Conservation (phyloP, 1,284 basidiomycete species). For the Ustilago shanxiensis region DNA sequence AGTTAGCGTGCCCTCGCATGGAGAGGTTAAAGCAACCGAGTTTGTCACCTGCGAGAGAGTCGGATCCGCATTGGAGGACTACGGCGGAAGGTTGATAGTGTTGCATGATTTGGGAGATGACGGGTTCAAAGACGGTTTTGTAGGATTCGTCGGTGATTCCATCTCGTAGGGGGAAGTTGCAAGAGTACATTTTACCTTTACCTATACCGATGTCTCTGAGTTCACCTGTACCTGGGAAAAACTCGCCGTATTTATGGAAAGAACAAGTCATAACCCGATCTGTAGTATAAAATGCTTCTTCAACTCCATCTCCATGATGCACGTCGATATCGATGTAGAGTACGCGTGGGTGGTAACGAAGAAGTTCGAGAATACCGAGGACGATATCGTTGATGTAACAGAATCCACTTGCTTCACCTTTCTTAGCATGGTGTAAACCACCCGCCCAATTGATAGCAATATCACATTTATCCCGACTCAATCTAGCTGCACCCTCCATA, state of each 20-base stretch:
- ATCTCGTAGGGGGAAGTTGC: conserved; percentile 95
- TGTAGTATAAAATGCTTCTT: conserved; percentile 99
- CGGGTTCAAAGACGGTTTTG: conserved; percentile 94
- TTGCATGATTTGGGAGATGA: conserved; percentile 94
- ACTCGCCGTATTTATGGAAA: conserved; percentile 99
- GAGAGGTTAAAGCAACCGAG: conserved; percentile 96
- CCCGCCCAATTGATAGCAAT: conserved; percentile 99
- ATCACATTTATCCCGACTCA: conserved; percentile 97
- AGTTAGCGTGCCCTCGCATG: conserved; percentile 97
- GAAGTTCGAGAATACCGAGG: conserved; percentile 92
- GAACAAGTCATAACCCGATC: conserved; percentile 98
- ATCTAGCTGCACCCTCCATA: conserved; percentile 97
- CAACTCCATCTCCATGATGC: conserved; percentile 98
- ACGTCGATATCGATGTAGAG: conserved; percentile 99
- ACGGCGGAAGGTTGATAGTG: conserved; percentile 95
- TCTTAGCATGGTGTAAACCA: conserved; percentile 97
- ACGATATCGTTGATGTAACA: conserved; percentile 99
- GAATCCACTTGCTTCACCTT: conserved; percentile 97
- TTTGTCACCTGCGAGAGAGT: conserved; percentile 96
- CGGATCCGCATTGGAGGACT: conserved; percentile 98
- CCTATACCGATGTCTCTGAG: conserved; percentile 92
- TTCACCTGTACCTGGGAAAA: conserved; percentile 98
- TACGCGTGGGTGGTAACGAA: conserved; percentile 93
- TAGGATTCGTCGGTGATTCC: conserved; percentile 97
- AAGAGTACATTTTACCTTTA: conserved; percentile 79